A percentile compares a stretch with the other conserved stretches of the same genome.
Evolutionary conservation across 257 asterid species (phyloP).

Genomic region (Solanum bulbocastanum): DNA sequence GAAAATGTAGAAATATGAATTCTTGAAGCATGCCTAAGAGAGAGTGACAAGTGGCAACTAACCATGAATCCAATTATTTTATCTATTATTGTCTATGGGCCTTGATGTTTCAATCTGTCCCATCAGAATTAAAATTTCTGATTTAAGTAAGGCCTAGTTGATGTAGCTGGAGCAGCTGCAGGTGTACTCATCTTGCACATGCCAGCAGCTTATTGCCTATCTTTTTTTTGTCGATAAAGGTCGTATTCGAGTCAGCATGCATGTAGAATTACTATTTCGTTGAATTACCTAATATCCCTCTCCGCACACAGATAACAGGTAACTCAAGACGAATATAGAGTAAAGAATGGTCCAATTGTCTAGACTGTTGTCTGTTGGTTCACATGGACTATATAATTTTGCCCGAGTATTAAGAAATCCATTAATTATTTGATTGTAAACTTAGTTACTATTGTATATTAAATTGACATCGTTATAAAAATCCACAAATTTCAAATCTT

Average conservation of each 20-base stretch:
- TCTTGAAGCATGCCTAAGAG: neutral
- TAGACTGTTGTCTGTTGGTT: neutral
- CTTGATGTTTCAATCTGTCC: neutral
- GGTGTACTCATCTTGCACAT: neutral
- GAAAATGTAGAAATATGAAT: neutral
- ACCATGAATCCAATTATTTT: neutral
- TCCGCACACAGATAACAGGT: neutral
- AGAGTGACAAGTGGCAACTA: neutral
- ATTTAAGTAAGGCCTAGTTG: neutral
- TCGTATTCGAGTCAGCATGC: neutral
- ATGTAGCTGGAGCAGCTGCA: neutral
- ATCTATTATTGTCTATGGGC: neutral
- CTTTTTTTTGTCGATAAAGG: neutral
- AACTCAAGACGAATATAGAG: too few species aligned
- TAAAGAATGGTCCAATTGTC: neutral
- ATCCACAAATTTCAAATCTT: neutral
- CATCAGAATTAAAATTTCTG: neutral
- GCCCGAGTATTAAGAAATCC: neutral
- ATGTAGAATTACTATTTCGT: neutral
- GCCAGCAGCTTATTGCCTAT: neutral
- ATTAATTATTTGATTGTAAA: neutral
- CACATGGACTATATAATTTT: neutral
- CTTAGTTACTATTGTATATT: neutral
- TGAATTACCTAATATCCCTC: neutral
- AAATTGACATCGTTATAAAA: neutral